A percentile compares a stretch with the other conserved stretches of the same genome.
phyloP scores from a whole-genome alignment of 805 yeast species.

The Hanseniaspora vineae region DNA sequence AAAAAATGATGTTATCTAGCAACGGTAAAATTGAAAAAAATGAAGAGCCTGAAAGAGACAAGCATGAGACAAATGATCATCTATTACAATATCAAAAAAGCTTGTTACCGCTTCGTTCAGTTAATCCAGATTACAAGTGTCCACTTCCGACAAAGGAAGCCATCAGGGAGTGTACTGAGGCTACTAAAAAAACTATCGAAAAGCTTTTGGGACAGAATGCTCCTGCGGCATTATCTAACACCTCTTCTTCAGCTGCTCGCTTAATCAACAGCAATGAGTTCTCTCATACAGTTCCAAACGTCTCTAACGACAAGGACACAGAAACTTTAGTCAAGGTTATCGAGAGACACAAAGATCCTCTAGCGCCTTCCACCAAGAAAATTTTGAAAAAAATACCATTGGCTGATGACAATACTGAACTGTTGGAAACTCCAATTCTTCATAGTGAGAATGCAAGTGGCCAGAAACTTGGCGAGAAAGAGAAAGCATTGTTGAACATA shows the following conservation, averaged over 20 bases:
- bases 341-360: constrained; percentile 64
- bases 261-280: neutral
- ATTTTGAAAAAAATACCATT: constrained; percentile 57
- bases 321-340: neutral
- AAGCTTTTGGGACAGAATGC: no score
- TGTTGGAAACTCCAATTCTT: constrained; percentile 58
- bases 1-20: neutral
- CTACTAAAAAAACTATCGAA: no score
- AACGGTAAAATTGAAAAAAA: no score
- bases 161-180: no score
- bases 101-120: neutral
- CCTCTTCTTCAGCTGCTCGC: no score
- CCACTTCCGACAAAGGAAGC: neutral
- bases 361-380: constrained; percentile 70
- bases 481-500: constrained; percentile 69
- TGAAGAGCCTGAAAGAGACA: no score
- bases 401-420: constrained; percentile 19
- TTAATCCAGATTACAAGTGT: neutral
- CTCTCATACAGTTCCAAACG: neutral
- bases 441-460: constrained; percentile 39
- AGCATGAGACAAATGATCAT: neutral
- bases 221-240: no score
- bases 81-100: neutral
- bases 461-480: constrained; percentile 46
- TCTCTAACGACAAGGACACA: neutral